Percentiles rank a stretch among this genome's conserved stretches.
These are phyloP conservation scores for Dactylellina haptotyla DNA, from an alignment of 2,329 filamentous ascomycete genomes.

Conservation along the genomic window DNA sequence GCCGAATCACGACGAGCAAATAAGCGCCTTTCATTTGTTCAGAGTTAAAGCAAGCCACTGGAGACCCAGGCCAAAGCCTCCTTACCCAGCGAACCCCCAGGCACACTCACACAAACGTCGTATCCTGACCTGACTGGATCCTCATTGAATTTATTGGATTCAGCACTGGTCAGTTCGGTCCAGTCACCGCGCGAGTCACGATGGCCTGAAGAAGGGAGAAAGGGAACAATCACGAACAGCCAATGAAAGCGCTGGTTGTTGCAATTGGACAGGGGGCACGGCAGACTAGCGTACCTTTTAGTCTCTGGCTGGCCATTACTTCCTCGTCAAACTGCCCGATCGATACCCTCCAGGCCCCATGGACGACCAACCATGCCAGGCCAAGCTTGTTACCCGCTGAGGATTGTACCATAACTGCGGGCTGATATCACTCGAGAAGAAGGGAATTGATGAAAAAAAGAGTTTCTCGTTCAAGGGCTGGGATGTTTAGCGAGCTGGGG, in stretches of 20 bases:
- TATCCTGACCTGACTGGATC: constrained; percentile 24
- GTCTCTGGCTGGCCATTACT: constrained; percentile 2
- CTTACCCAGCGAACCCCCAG: constrained; percentile 11
- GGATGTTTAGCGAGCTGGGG: constrained; percentile 21
- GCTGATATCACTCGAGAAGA: constrained; percentile 51
- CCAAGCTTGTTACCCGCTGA: constrained; percentile 42
- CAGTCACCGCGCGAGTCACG: constrained; percentile 19
- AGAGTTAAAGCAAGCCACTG: constrained; percentile 29
- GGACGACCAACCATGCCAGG: neutral
- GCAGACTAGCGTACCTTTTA: constrained; percentile 28
- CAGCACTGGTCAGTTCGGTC: neutral
- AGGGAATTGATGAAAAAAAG: constrained; percentile 22
- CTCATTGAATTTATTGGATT: too few species aligned
- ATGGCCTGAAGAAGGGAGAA: constrained; percentile 12
- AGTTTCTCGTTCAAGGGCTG: constrained; percentile 10
- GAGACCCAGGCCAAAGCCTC: constrained; percentile 11
- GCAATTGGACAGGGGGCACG: constrained; percentile 18
- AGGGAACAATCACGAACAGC: constrained; percentile 12
- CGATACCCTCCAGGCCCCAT: too few species aligned
- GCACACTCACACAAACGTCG: too few species aligned
- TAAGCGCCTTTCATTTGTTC: constrained; percentile 41
- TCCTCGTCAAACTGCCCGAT: neutral
- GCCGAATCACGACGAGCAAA: constrained; percentile 36
- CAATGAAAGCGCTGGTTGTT: constrained; percentile 31
- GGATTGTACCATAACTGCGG: constrained; percentile 21